Base-by-base conservation (phyloP, 2,329 filamentous ascomycete genomes). In the Exophiala spinifera region DNA sequence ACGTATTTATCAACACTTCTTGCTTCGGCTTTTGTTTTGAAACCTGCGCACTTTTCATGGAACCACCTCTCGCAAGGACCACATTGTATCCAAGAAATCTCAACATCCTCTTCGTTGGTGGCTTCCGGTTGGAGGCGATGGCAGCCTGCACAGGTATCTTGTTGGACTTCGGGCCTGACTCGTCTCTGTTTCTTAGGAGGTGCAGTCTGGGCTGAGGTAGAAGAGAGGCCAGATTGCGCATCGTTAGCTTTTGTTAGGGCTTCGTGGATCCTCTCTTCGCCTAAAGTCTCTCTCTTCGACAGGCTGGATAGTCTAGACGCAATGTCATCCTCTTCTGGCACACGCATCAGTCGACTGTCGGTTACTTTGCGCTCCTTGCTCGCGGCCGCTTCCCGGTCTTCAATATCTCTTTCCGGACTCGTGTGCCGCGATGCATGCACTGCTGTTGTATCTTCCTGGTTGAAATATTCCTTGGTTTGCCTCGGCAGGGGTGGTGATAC, bases 1-100 rank as follows among this genome's bases (percentile, higher is more conserved):
- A 85, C 84, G 65, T 81, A 87, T 66, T 86, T 87, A 71, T 87
- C 84, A 42, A 87, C 81, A 49, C 81, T 81, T 52, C 82, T 79
- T 31, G 85, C 79, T 65, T 86, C 83, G 21, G 79, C 75, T 60
- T 83, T 81, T 62, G 77, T 84, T 65, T 80, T 82, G 68, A 87
- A 85, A 2, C 82, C 83, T 46, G 83, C 83, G 66, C 84, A 87
- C 49, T 82, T 78, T 56, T 83, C 83, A 69, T 87, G 84, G 64
- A 83, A 86, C 84, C 84, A 87, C 53, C 76, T 76, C 64, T 85
- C 84, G 70, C 84, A 87, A 21, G 82, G 83, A 67, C 87, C 83
- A 65, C 84, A 87, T 39, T 79, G 80, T 57, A 87, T 84, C 84
- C 84, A 87, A 20, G 63, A 64, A 19, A 64, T 67, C 13, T 75